A percentile compares a stretch with the other conserved stretches of the same genome.
Conservation (phyloP, 2,329 filamentous ascomycete genomes). For the Penicillium brevicompactum region DNA sequence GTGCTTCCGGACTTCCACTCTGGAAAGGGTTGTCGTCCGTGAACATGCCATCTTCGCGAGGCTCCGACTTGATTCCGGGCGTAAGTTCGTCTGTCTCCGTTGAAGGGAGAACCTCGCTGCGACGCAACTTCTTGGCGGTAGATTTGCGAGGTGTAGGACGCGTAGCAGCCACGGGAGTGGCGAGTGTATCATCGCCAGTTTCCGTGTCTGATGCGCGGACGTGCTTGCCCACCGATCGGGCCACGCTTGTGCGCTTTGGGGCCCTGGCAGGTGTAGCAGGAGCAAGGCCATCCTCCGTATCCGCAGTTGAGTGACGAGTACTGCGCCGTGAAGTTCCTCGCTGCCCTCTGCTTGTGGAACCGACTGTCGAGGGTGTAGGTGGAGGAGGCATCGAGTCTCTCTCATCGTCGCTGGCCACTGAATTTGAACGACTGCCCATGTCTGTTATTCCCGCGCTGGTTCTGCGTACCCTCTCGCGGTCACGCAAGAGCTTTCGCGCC, state of each 20-base stretch:
- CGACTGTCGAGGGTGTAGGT: slow-evolving; percentile 50
- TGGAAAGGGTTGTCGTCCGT: slow-evolving; percentile 93
- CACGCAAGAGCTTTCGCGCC: slow-evolving; percentile 72
- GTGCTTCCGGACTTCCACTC: slow-evolving; percentile 65
- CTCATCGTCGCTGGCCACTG: slow-evolving; percentile 63
- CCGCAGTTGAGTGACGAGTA: slow-evolving; percentile 48
- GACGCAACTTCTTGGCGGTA: slow-evolving; percentile 55
- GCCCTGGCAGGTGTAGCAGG: slow-evolving; percentile 28
- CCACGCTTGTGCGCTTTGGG: slow-evolving; percentile 34
- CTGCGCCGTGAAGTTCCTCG: slow-evolving; percentile 54
- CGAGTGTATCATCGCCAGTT: slow-evolving; percentile 32
- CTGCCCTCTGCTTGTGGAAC: slow-evolving; percentile 58
- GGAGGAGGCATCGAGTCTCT: slow-evolving; percentile 52
- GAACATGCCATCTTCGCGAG: slow-evolving; percentile 67
- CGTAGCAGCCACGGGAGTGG: slow-evolving; percentile 40
- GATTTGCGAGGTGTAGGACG: slow-evolving; percentile 40
- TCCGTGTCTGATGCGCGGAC: slow-evolving; percentile 35
- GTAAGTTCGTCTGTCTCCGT: slow-evolving; percentile 40
- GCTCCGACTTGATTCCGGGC: slow-evolving; percentile 47
- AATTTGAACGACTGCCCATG: slow-evolving; percentile 67
- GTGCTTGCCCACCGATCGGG: slow-evolving; percentile 39
- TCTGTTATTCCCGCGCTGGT: slow-evolving; percentile 82
- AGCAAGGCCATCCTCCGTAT: slow-evolving; percentile 34
- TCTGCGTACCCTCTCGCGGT: slow-evolving; percentile 76
- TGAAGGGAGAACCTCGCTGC: slow-evolving; percentile 47